phyloP scores from a whole-genome alignment of 2,329 filamentous ascomycete species.

The Aspergillus glaucus region DNA sequence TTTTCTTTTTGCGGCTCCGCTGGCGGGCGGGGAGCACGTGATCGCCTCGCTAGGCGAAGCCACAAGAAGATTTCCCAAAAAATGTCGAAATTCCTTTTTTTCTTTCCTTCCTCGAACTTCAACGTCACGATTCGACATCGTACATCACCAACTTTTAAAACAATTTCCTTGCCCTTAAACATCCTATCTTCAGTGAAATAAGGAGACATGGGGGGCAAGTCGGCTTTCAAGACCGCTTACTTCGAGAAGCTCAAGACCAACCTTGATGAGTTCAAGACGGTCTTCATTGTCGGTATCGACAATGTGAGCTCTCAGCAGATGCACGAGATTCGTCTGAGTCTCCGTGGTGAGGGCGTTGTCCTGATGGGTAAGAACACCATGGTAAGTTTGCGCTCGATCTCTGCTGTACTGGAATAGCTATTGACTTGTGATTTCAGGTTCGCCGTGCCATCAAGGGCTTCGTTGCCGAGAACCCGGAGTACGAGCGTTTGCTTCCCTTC shows the following conservation, averaged over 20 bases:
- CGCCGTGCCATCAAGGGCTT: conserved; percentile 97
- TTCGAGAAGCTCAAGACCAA: conserved; percentile 99
- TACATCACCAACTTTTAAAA: conserved; percentile 20
- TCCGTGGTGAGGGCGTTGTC: conserved; percentile 88
- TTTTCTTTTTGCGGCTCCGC: background rate
- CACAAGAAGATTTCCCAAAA: conserved; percentile 30
- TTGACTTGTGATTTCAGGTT: conserved; percentile 49
- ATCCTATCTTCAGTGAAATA: conserved; percentile 86
- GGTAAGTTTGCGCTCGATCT: conserved; percentile 49
- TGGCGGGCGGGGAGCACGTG: conserved; percentile 22
- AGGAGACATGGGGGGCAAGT: conserved; percentile 99
- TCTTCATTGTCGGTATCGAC: conserved; percentile 97
- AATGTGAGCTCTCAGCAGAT: conserved; percentile 99
- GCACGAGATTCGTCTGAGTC: conserved; percentile 96
- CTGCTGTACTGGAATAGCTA: background rate
- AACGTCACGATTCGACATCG: conserved; percentile 20
- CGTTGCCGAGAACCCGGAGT: conserved; percentile 83
- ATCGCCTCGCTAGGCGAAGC: conserved; percentile 34
- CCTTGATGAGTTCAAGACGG: conserved; percentile 91
- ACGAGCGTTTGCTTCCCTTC: conserved; percentile 92
- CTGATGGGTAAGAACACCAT: conserved; percentile 99
- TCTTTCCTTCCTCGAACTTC: conserved; percentile 13
- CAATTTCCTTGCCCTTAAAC: conserved; percentile 78
- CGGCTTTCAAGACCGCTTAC: conserved; percentile 88
- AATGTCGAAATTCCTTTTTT: conserved; percentile 11